A percentile compares a stretch with the other conserved stretches of the same genome.
These are phyloP conservation scores for Fusarium staphyleae DNA, from an alignment of 2,329 filamentous ascomycete genomes.

Conservation along the genomic window DNA sequence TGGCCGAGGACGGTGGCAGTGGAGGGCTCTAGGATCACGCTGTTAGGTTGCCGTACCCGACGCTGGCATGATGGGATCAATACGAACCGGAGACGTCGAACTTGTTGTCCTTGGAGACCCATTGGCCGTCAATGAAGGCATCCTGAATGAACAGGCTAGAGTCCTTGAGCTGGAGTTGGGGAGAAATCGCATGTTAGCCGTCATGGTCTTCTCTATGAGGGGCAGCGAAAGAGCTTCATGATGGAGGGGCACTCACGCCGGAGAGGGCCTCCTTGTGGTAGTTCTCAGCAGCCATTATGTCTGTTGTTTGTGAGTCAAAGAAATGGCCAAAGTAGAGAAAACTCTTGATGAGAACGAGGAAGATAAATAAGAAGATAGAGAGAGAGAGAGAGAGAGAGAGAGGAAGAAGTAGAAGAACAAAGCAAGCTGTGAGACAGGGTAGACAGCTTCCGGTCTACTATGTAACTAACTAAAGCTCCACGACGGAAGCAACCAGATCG, in stretches of 20 bases:
- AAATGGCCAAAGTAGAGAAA: slow-evolving; percentile 15
- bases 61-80: background rate
- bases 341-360: background rate
- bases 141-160: slow-evolving; percentile 41
- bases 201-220: background rate
- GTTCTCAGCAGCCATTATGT: slow-evolving; percentile 39
- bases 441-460: slow-evolving; percentile 13
- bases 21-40: slow-evolving; percentile 31
- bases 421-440: slow-evolving; percentile 1
- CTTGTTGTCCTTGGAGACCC: slow-evolving; percentile 42
- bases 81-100: slow-evolving; percentile 41
- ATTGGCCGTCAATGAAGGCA: slow-evolving; percentile 41
- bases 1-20: slow-evolving; percentile 40
- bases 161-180: slow-evolving; percentile 36
- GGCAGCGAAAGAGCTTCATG: slow-evolving; percentile 19
- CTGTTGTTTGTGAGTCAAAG: slow-evolving; percentile 6
- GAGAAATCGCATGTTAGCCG: slow-evolving; percentile 19
- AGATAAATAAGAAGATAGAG: background rate
- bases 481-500: slow-evolving; percentile 12
- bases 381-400: background rate
- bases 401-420: background rate
- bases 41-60: slow-evolving; percentile 8
- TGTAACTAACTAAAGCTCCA: slow-evolving; percentile 29
- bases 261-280: slow-evolving; percentile 42
- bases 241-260: slow-evolving; percentile 34